These are phyloP conservation scores for Fusarium odoratissimum DNA, from an alignment of 2,329 filamentous ascomycete genomes.

Conservation along the genomic window DNA sequence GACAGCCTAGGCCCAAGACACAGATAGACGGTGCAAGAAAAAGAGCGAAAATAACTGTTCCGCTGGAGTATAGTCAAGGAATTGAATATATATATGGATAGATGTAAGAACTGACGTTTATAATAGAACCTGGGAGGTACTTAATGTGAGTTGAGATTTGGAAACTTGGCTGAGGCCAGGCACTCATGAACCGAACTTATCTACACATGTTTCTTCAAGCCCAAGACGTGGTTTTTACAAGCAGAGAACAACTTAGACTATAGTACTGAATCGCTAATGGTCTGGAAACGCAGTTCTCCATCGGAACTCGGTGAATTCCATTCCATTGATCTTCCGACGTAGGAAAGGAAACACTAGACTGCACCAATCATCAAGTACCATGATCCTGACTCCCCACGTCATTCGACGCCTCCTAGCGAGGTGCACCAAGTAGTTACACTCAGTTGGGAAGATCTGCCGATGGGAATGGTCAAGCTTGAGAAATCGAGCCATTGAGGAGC, in stretches of 20 bases:
- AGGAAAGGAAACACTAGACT: slow-evolving; percentile 6
- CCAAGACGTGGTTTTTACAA: neutral
- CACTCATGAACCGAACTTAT: neutral
- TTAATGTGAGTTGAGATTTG: no score
- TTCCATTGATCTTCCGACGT: slow-evolving; percentile 16
- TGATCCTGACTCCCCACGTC: slow-evolving; percentile 29
- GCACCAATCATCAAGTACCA: slow-evolving; percentile 22
- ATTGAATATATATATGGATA: neutral
- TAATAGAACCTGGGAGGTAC: neutral
- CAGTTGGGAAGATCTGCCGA: slow-evolving; percentile 18
- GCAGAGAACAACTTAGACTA: neutral
- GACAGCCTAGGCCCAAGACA: neutral
- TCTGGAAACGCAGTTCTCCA: neutral
- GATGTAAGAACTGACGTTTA: neutral
- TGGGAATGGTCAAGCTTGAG: slow-evolving; percentile 4
- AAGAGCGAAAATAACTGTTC: neutral
- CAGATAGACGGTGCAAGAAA: neutral
- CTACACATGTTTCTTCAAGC: neutral
- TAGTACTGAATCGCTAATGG: neutral
- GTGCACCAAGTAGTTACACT: slow-evolving; percentile 19
- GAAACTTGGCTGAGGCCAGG: neutral
- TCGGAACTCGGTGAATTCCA: slow-evolving; percentile 25
- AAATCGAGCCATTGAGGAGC: slow-evolving; percentile 15
- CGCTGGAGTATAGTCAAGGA: neutral
- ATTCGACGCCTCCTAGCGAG: slow-evolving; percentile 22